Evolutionary conservation across 768 basidiomycete species (phyloP).

Genomic region (Lactarius hatsudake): DNA sequence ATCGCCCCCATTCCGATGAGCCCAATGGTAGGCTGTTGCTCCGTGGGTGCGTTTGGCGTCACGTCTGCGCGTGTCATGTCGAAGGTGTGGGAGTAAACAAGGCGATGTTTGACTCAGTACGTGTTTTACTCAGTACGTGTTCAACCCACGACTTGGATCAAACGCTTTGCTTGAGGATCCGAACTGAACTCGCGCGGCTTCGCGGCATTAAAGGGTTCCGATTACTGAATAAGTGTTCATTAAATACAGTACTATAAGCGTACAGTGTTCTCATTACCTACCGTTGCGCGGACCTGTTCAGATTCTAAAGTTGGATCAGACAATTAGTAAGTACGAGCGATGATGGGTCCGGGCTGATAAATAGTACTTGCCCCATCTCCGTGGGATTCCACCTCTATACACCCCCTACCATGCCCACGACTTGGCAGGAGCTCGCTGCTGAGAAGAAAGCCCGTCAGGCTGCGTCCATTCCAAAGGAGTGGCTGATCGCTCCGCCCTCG

Average conservation of each 20-base stretch:
- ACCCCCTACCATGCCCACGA: slow-evolving; percentile 12
- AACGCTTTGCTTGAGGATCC: background rate
- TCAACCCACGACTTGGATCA: background rate
- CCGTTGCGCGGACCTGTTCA: too few relatives aligned
- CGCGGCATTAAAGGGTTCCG: background rate
- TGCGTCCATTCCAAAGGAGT: slow-evolving; percentile 60
- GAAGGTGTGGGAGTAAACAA: background rate
- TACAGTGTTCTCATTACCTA: too few relatives aligned
- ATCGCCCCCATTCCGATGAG: slow-evolving; percentile 98
- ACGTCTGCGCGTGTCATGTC: slow-evolving; percentile 28
- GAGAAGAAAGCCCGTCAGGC: slow-evolving; percentile 39
- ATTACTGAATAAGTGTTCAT: background rate
- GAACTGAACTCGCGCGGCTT: background rate
- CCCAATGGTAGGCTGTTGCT: slow-evolving; percentile 75
- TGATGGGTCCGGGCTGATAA: background rate
- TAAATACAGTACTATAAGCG: too few relatives aligned
- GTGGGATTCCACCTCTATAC: background rate
- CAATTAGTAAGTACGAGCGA: background rate
- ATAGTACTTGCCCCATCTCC: background rate
- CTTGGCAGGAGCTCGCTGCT: slow-evolving; percentile 22
- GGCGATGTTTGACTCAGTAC: background rate
- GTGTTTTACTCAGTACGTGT: too few relatives aligned
- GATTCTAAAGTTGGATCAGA: background rate
- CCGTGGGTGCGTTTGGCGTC: slow-evolving; percentile 37
- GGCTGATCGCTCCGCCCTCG: slow-evolving; percentile 53